These are phyloP conservation scores for Penicillium sp. DNA, from an alignment of 2,329 filamentous ascomycete genomes.

Conservation along the genomic window DNA sequence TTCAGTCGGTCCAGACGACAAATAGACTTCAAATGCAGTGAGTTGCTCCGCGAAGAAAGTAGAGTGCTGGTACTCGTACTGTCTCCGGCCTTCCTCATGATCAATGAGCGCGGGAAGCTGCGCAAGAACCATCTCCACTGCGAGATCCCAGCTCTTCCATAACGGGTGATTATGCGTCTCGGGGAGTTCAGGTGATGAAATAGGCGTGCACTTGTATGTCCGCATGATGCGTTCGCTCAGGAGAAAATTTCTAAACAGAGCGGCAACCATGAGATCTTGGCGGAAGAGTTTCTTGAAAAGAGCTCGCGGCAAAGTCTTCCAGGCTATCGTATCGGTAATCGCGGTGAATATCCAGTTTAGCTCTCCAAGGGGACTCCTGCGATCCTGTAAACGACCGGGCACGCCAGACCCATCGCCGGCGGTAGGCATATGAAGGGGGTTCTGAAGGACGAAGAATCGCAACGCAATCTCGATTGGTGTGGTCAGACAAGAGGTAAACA, in stretches of 20 bases:
- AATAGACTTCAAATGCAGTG: slow-evolving; percentile 95
- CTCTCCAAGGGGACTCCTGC: slow-evolving; percentile 90
- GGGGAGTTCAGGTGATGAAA: slow-evolving; percentile 88
- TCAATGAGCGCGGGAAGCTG: slow-evolving; percentile 85
- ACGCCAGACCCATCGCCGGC: slow-evolving; percentile 84
- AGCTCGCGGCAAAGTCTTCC: slow-evolving; percentile 89
- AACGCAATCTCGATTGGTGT: slow-evolving; percentile 98
- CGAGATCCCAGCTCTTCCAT: slow-evolving; percentile 97
- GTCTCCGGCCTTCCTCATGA: slow-evolving; percentile 72
- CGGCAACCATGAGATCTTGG: slow-evolving; percentile 98
- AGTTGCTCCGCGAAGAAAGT: slow-evolving; percentile 97
- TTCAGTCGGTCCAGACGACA: slow-evolving; percentile 80
- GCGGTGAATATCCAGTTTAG: slow-evolving; percentile 99
- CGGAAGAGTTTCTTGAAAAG: slow-evolving; percentile 96
- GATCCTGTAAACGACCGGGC: slow-evolving; percentile 87
- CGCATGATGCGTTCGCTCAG: slow-evolving; percentile 95
- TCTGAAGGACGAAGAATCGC: slow-evolving; percentile 94
- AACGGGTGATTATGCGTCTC: slow-evolving; percentile 93
- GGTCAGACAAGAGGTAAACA: slow-evolving; percentile 94
- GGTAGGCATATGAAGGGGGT: slow-evolving; percentile 71
- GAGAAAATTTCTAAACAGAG: slow-evolving; percentile 93
- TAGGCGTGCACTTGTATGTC: slow-evolving; percentile 92
- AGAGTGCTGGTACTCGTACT: slow-evolving; percentile 92
- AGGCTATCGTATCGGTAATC: slow-evolving; percentile 97
- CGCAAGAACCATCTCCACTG: slow-evolving; percentile 90